phyloP scores from a whole-genome alignment of 805 yeast species.

The Ascoidea asiatica region DNA sequence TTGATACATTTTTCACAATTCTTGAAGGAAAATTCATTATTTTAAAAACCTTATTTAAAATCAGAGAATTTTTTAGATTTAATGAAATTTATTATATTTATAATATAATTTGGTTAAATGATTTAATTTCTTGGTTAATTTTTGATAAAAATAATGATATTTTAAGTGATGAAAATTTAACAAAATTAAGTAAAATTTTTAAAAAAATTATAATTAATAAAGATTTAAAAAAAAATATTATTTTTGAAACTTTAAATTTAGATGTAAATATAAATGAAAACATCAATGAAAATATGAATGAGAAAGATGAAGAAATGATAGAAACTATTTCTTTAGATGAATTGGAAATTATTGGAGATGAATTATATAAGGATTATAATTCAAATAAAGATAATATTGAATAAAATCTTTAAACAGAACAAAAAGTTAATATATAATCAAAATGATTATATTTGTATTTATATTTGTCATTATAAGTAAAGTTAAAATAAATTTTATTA shows the following conservation, averaged over 20 bases:
- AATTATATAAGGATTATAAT: slow-evolving; percentile 5
- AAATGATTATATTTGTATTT: too few relatives aligned
- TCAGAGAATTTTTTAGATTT: slow-evolving; percentile 62
- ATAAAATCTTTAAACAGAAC: neutral
- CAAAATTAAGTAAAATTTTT: slow-evolving; percentile 2
- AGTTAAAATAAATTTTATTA: too few relatives aligned
- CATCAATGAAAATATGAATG: neutral
- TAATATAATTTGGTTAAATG: slow-evolving; percentile 64
- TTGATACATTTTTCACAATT: slow-evolving; percentile 53
- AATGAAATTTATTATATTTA: slow-evolving; percentile 82
- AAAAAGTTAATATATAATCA: too few relatives aligned
- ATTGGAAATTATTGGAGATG: slow-evolving; percentile 8
- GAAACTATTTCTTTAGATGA: slow-evolving; percentile 3
- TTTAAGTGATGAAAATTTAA: slow-evolving; percentile 1
- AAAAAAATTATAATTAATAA: neutral
- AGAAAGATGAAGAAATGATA: slow-evolving; percentile 1
- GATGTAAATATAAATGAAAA: slow-evolving; percentile 5
- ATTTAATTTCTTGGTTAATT: slow-evolving; percentile 63
- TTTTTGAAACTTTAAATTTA: slow-evolving; percentile 7
- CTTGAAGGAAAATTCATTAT: slow-evolving; percentile 59
- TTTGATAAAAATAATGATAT: slow-evolving; percentile 35
- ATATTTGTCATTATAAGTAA: too few relatives aligned
- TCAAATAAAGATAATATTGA: too few relatives aligned
- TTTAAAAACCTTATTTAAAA: slow-evolving; percentile 41
- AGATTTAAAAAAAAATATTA: slow-evolving; percentile 2